Evolutionary conservation across 305 asterid genomes (phyloP).

Genomic region (Plantago rigida): DNA sequence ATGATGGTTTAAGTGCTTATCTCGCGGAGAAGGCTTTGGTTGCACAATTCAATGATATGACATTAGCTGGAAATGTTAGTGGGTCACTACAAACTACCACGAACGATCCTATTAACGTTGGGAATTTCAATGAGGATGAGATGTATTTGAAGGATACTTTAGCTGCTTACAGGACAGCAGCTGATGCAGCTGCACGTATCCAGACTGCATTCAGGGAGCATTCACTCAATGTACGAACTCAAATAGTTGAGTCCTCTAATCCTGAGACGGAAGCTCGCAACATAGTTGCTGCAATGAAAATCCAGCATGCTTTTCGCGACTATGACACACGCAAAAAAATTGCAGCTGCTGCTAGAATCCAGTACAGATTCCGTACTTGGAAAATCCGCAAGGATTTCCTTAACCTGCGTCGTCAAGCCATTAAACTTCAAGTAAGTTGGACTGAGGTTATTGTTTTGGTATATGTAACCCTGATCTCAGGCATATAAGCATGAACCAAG

Average conservation of each 20-base stretch:
- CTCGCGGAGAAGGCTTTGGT: constrained; percentile 92
- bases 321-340: constrained; percentile 57
- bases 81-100: constrained; percentile 57
- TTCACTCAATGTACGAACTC: constrained; percentile 44
- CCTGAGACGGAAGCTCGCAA: constrained; percentile 77
- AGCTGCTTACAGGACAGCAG: constrained; percentile 90
- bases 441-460: background rate
- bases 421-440: constrained; percentile 67
- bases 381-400: constrained; percentile 74
- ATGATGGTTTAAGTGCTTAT: constrained; percentile 88
- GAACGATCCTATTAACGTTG: constrained; percentile 34
- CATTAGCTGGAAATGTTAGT: constrained; percentile 85
- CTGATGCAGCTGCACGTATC: constrained; percentile 96
- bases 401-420: constrained; percentile 74
- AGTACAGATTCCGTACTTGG: constrained; percentile 76
- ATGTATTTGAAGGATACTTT: constrained; percentile 64
- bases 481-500: background rate
- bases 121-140: constrained; percentile 61
- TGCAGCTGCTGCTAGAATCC: constrained; percentile 84
- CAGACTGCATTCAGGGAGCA: constrained; percentile 90
- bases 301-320: constrained; percentile 88
- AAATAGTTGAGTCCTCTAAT: constrained; percentile 45
- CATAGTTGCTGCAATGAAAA: constrained; percentile 91
- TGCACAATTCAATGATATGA: constrained; percentile 76
- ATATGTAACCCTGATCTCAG: background rate